Evolutionary conservation across 805 yeast species (phyloP).

Genomic region (Spathaspora gorwiae): DNA sequence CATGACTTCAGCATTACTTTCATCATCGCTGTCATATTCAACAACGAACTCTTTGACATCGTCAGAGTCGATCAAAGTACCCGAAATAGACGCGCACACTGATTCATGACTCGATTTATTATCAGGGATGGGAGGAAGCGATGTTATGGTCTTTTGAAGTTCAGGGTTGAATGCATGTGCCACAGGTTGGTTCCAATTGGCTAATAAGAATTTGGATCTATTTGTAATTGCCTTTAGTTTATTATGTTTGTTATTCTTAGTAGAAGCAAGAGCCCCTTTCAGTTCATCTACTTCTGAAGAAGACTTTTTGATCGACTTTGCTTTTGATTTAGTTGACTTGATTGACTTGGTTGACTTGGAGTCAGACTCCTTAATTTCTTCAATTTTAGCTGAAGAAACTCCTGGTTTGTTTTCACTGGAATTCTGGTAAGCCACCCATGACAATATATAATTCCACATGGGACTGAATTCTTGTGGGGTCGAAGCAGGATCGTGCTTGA

Average conservation of each 20-base stretch:
- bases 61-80: conserved; percentile 2
- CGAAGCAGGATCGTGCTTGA: conserved; percentile 7
- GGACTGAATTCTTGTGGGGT: conserved; percentile 24
- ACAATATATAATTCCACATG: conserved; percentile 32
- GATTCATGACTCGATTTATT: background rate
- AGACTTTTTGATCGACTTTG: background rate
- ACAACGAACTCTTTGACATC: conserved; percentile 23
- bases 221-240: conserved; percentile 8
- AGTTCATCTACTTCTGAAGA: background rate
- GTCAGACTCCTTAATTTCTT: background rate
- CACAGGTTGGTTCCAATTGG: conserved; percentile 32
- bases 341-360: background rate
- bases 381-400: conserved; percentile 1
- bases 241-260: conserved; percentile 2
- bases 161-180: conserved; percentile 13
- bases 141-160: background rate
- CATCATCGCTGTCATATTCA: conserved; percentile 25
- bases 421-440: conserved; percentile 31
- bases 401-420: background rate
- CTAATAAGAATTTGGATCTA: conserved; percentile 18
- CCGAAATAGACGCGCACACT: background rate
- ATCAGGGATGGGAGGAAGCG: background rate
- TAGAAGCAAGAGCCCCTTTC: background rate
- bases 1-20: conserved; percentile 11
- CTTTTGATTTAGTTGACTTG: background rate